Conservation (phyloP, 768 basidiomycete species). For the Boletus reticulatus region DNA sequence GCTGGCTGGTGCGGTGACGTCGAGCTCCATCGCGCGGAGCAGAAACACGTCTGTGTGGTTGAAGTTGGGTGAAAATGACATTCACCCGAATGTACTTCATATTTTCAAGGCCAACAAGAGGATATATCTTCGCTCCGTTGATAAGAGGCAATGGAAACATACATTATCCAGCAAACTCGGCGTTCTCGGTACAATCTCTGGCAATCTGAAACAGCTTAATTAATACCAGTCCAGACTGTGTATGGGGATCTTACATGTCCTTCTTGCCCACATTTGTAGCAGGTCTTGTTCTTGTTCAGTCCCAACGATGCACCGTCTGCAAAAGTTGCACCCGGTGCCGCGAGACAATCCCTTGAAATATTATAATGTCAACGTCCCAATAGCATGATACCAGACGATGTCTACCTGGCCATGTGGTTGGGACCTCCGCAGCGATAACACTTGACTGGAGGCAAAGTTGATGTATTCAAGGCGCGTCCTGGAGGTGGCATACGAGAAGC, state of each 20-base stretch:
- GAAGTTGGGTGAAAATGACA: conserved; percentile 8
- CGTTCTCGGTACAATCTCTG: conserved; percentile 59
- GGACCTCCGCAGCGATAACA: conserved; percentile 89
- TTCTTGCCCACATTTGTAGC: conserved; percentile 86
- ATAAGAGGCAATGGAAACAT: conserved; percentile 3
- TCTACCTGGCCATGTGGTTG: conserved; percentile 81
- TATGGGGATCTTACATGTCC: conserved; percentile 64
- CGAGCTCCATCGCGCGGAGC: background rate
- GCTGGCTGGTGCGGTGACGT: background rate
- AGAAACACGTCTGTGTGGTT: background rate
- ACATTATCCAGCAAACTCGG: conserved; percentile 48
- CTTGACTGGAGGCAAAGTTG: conserved; percentile 77
- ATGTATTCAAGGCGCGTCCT: conserved; percentile 71
- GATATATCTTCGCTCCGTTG: conserved; percentile 8
- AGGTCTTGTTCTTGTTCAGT: conserved; percentile 69
- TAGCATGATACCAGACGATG: background rate
- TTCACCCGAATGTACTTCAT: conserved; percentile 13
- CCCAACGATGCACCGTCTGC: conserved; percentile 42
- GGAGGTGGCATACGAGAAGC: conserved; percentile 70
- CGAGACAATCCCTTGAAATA: conserved; percentile 71
- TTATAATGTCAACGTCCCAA: conserved; percentile 4
- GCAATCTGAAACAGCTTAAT: conserved; percentile 46
- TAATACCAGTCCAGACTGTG: conserved; percentile 1
- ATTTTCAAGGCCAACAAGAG: conserved; percentile 18
- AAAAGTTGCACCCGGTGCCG: conserved; percentile 56